Base-by-base conservation (phyloP, 441 rosid species). In the Codiaeum variegatum region DNA sequence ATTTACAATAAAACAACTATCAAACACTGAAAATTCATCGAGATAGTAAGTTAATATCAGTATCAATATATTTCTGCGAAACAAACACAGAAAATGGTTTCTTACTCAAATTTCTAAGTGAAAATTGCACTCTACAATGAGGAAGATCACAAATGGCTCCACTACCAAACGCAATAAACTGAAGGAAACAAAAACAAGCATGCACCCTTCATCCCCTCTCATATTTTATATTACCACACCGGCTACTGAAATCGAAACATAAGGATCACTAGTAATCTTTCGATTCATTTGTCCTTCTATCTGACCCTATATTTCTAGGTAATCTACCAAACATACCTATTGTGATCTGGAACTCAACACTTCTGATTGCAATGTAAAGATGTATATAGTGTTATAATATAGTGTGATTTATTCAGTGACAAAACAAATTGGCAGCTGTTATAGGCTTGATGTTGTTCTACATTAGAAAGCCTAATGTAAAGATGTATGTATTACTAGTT, bases 251-350 rank as follows among this genome's bases (percentile, higher is more conserved):
- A 95, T 84, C 18, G 97, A 78, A 65, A 95, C 97, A 42, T 91
- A 95, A 58, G 99, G 99, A 83, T 95, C 99, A 52, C 99, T 96
- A 7, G 99, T 96, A 28, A 88, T 84, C 77, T 81, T 90, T 47
- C 36, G 71, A 69, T 56, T 66, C 78, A 80, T 52, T 42, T 78
- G 86, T 26, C 87, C 91, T 80, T 89, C 94, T 67, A 86, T 79
- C 71, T 83, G 36, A 78, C 42, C 81, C 64, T 65, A 80, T 64
- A 77, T 62, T 86, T 36, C 86, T 85, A 11, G 90, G 85, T n/a
- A 84, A 69, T 59, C 26, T 85, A 46, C 75, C 81, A 58, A 89
- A 81, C 82, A 91, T 46, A 60, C 90, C 97, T 62, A 96, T 62
- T n/a, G 97, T 91, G n/a, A n/a, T n/a, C n/a, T n/a, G n/a, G n/a